A percentile compares a stretch with the other conserved stretches of the same genome.
Evolutionary conservation across 768 basidiomycete genomes (phyloP).

Genomic region (Cystofilobasidium bisporidii): DNA sequence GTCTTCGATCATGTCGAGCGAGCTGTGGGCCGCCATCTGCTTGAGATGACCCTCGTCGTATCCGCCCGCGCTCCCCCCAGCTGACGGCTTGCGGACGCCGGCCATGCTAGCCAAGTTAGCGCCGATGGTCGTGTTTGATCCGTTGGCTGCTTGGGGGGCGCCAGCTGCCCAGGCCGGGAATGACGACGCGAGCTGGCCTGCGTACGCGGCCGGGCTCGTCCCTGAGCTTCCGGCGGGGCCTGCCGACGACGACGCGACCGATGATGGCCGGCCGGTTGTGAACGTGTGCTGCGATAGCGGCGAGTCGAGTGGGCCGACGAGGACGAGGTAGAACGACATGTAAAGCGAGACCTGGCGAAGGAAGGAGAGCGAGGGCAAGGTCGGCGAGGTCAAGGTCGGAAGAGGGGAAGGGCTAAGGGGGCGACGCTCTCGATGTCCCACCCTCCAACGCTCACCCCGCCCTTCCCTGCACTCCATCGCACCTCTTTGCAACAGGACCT

Average conservation of each 20-base stretch:
- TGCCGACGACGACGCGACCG: constrained; percentile 28
- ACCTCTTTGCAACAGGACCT: too few relatives aligned
- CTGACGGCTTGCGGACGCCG: constrained; percentile 46
- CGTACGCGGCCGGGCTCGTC: constrained; percentile 19
- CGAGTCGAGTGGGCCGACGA: constrained; percentile 44
- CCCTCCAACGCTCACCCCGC: too few relatives aligned
- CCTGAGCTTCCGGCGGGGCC: constrained; percentile 22
- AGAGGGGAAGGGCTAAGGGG: too few relatives aligned
- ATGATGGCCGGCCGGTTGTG: constrained; percentile 35
- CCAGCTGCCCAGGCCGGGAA: constrained; percentile 38
- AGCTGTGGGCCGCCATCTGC: constrained; percentile 98
- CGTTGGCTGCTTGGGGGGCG: constrained; percentile 15
- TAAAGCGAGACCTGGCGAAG: not conserved
- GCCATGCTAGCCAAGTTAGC: constrained; percentile 30
- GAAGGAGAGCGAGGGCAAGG: not conserved
- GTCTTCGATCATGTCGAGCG: constrained; percentile 89
- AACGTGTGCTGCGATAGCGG: constrained; percentile 43
- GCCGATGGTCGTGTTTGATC: constrained; percentile 19
- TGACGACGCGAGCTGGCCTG: constrained; percentile 23
- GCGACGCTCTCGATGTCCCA: too few relatives aligned
- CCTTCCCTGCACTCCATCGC: too few relatives aligned
- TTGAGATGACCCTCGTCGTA: constrained; percentile 75
- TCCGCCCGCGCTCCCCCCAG: constrained; percentile 66
- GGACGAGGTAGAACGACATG: constrained; percentile 42
- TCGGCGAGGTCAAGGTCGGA: too few relatives aligned